These are phyloP conservation scores for Termitomyces sp. DNA, from an alignment of 768 basidiomycete species.

Conservation along the genomic window DNA sequence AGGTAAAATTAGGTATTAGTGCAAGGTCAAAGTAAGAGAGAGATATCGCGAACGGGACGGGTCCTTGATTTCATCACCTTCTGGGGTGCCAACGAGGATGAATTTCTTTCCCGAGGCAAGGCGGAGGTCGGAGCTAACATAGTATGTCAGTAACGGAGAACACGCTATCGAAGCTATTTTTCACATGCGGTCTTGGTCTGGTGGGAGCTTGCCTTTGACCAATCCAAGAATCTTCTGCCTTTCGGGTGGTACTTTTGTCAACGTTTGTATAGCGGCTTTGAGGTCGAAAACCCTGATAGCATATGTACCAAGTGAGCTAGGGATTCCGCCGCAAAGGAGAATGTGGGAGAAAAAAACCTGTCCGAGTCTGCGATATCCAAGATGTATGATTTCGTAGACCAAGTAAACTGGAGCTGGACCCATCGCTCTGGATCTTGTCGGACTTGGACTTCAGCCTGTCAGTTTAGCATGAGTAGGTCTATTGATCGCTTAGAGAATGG, in stretches of 20 bases:
- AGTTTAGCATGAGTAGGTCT: not conserved
- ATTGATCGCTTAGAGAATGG: not conserved
- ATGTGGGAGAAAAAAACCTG: constrained; percentile 41
- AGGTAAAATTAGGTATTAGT: not conserved
- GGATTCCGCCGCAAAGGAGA: not conserved
- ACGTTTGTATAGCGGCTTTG: constrained; percentile 54
- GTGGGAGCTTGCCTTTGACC: constrained; percentile 76
- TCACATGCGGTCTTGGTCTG: constrained; percentile 65
- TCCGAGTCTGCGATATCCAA: constrained; percentile 73
- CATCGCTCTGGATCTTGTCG: constrained; percentile 34
- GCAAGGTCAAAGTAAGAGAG: not conserved
- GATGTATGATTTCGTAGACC: constrained; percentile 64
- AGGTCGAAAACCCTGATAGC: constrained; percentile 72
- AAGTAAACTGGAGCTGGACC: constrained; percentile 63
- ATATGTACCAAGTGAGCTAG: not conserved
- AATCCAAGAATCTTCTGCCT: constrained; percentile 86
- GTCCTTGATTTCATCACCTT: constrained; percentile 82
- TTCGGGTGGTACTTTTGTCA: constrained; percentile 79
- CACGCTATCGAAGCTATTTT: not conserved
- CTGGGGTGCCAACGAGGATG: constrained; percentile 80
- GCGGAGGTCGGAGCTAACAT: constrained; percentile 49
- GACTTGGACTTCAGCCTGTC: not conserved
- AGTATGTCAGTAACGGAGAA: not conserved
- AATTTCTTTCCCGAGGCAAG: constrained; percentile 66
- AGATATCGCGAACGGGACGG: constrained; percentile 43